Evolutionary conservation across 2,329 filamentous ascomycete species (phyloP), one percentile per base, ranked within the genome.

Genomic region (Diaporthe citrichinensis): DNA sequence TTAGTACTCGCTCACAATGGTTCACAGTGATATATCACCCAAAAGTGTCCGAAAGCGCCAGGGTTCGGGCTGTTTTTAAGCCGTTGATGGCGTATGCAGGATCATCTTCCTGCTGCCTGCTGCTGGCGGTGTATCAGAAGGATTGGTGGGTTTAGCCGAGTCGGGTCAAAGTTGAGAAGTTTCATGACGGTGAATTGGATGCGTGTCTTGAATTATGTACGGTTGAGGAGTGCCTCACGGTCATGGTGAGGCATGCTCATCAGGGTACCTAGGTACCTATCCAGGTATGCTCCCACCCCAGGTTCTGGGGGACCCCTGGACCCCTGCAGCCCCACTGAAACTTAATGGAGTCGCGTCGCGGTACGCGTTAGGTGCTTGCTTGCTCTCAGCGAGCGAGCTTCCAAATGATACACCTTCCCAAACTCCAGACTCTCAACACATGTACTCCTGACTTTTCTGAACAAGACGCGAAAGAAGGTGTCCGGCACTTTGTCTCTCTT

Each of bases 301-400:
- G 46, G 12, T 46, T 36, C 20, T 41, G 36, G 23, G 46, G n/a
- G 34, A 57, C 46, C 71, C 71, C 25, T 57, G 71, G n/a, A 46
- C 71, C 71, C 58, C 20, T 55, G 59, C 36, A 44, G 46, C 23
- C 71, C 71, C 71, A 59, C 51, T 25, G 25, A 49, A 71, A 58
- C 51, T 71, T 58, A 73, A 73, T 73, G 58, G 58, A 46, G 61
- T 69, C 65, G 65, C 59, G 71, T 73, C 71, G 71, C 71, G 71
- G 71, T 51, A 73, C 71, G 71, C 71, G 71, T 73, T 67, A 25
- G 28, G 6, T 31, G 46, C 36, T 34, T 44, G n/a, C 36, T 61
- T 62, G 17, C 25, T 41, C 55, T 41, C 6, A 15, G 23, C 8
- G 31, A 34, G 17, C 41, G 68, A 71, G 39, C 68, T 71, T 46